A percentile compares a stretch with the other conserved stretches of the same genome.
phyloP scores from a whole-genome alignment of 257 asterid species.

The Fraxinus pennsylvanica region DNA sequence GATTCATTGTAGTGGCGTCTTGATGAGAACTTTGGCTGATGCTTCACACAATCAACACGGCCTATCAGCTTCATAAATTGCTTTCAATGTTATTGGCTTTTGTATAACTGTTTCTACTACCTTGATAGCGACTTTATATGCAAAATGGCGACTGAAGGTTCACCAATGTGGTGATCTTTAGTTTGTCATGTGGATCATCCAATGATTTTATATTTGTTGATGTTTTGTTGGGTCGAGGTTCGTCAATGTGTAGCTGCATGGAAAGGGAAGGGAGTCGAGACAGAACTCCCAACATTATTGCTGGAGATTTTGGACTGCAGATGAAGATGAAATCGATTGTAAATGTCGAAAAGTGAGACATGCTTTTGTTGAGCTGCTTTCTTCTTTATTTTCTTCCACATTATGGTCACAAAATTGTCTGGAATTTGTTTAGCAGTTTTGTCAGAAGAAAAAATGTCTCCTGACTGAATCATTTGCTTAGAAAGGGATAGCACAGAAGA shows the following conservation, averaged over 20 bases:
- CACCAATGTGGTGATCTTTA: slow-evolving; percentile 43
- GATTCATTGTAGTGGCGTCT: slow-evolving; percentile 56
- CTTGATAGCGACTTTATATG: slow-evolving; percentile 55
- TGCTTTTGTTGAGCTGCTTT: not conserved
- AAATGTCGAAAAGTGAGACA: not conserved
- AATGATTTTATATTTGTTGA: not conserved
- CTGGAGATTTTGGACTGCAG: not conserved
- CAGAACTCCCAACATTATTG: not conserved
- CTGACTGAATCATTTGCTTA: not conserved
- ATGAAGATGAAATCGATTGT: not conserved
- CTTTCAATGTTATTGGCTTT: slow-evolving; percentile 61
- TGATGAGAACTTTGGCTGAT: slow-evolving; percentile 69
- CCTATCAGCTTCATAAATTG: slow-evolving; percentile 54
- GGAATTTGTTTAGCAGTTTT: not conserved
- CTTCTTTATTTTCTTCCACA: not conserved
- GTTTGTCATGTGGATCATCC: not conserved
- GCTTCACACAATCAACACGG: slow-evolving; percentile 58
- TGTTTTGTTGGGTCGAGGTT: not conserved
- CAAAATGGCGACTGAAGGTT: slow-evolving; percentile 67
- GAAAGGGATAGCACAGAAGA: not conserved
- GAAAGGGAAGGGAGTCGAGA: not conserved
- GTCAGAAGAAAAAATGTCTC: not conserved
- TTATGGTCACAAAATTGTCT: not conserved
- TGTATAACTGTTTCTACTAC: slow-evolving; percentile 55
- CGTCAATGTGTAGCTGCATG: not conserved